Evolutionary conservation across 306 rosid genomes (phyloP), one percentile per base, ranked within the genome.

Genomic region (Albizia julibrissin): DNA sequence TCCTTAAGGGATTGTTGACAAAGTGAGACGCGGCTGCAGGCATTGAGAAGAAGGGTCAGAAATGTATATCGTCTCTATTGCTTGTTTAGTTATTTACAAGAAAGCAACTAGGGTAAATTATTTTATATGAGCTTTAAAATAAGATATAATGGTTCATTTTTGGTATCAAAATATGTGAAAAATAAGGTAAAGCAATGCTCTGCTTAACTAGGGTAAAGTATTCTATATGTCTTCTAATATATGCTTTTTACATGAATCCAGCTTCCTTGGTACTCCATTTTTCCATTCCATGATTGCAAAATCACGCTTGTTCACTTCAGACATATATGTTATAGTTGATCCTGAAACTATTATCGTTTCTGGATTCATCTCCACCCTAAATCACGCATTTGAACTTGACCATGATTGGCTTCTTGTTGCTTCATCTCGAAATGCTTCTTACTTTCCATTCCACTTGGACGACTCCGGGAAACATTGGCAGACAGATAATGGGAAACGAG

Each of bases 181-280:
- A 43, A 40, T 56, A 33, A 80, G 75, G 50, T 27, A 29, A 49
- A 22, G 42, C 39, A 74, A 37, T 68, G 59, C 58, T 65, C 58
- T 65, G 14, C 68, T 61, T 79, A 29, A n/a, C n/a, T n/a, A n/a
- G n/a, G n/a, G n/a, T n/a, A n/a, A n/a, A n/a, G n/a, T n/a, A n/a
- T n/a, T n/a, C n/a, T n/a, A n/a, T n/a, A n/a, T n/a, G 52, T 43
- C 19, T 46, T 78, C 75, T 84, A 70, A 84, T 82, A 29, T 83
- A 26, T 83, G 69, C 85, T 78, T 86, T 86, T 37, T 84, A 40
- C 84, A 34, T 86, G 81, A 81, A 16, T 88, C 52, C 88, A 95
- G 99, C 86, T 95, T 95, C 85, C 93, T 93, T 77, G 96, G 99
- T 49, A 92, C 96, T 76, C 97, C 99, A 44, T 93, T 85, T 85